Percentiles rank a stretch among this genome's conserved stretches.
phyloP scores from a whole-genome alignment of 2,329 filamentous ascomycete species.

The Anthostomella pinea region DNA sequence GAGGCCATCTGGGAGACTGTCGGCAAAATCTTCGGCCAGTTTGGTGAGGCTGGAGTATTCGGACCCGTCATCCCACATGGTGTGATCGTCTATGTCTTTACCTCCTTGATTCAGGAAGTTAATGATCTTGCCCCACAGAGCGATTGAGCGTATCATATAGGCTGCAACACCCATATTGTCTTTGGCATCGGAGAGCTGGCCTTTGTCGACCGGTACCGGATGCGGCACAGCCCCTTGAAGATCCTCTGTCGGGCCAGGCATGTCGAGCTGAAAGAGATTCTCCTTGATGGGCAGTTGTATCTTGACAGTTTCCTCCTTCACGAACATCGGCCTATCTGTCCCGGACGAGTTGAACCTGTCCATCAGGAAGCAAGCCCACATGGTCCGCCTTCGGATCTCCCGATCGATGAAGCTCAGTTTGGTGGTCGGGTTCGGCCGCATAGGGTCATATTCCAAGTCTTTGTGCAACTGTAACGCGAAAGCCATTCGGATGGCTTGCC shows the following conservation, averaged over 20 bases:
- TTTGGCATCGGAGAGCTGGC: constrained; percentile 61
- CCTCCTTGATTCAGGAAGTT: constrained; percentile 89
- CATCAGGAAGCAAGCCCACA: constrained; percentile 99
- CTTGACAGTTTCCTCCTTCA: constrained; percentile 83
- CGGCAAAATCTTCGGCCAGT: constrained; percentile 68
- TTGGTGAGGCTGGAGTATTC: constrained; percentile 68
- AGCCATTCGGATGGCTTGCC: constrained; percentile 94
- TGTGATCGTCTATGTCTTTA: constrained; percentile 70
- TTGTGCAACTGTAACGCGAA: constrained; percentile 92
- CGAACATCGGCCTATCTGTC: constrained; percentile 86
- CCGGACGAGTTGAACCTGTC: constrained; percentile 96
- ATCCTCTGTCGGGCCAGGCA: constrained; percentile 82
- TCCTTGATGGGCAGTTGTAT: constrained; percentile 92
- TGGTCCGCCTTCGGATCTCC: constrained; percentile 87
- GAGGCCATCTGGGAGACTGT: constrained; percentile 67
- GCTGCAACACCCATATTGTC: constrained; percentile 94
- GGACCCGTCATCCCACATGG: constrained; percentile 82
- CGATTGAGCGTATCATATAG: constrained; percentile 81
- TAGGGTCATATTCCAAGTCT: constrained; percentile 80
- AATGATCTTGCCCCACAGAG: constrained; percentile 86
- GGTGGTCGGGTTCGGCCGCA: constrained; percentile 57
- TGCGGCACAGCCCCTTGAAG: constrained; percentile 69
- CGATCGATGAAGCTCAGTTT: constrained; percentile 86
- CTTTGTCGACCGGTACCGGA: constrained; percentile 59
- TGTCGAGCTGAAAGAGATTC: constrained; percentile 84